phyloP scores from a whole-genome alignment of 306 rosid species.

The Amphicarpaea edgeworthii region DNA sequence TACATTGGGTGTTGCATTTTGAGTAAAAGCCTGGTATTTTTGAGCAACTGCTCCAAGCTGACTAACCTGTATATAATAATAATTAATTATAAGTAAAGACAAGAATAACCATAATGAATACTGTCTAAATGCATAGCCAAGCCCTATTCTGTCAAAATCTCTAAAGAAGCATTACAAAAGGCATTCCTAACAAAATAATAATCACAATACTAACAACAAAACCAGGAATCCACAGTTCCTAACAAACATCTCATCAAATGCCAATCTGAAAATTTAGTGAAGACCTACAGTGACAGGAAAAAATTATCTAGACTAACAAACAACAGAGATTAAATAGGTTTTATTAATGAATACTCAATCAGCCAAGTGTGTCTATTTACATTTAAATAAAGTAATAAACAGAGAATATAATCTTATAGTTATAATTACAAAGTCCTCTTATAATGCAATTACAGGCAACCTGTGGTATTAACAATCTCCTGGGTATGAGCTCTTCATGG shows the following conservation, averaged over 20 bases:
- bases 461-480: conserved; percentile 96
- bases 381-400: no score
- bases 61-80: conserved; percentile 69
- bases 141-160: neutral
- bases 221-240: conserved; percentile 13
- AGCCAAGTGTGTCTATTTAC: conserved; percentile 26
- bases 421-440: conserved; percentile 34
- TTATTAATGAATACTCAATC: conserved; percentile 27
- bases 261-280: conserved; percentile 20
- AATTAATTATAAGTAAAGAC: conserved; percentile 8
- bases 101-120: conserved; percentile 28
- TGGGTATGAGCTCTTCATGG: conserved; percentile 97
- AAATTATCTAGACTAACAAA: neutral
- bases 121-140: neutral
- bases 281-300: neutral
- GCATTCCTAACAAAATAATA: conserved; percentile 15
- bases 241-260: conserved; percentile 18
- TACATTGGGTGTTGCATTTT: conserved; percentile 83
- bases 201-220: conserved; percentile 21
- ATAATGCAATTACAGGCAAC: conserved; percentile 52
- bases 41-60: conserved; percentile 97
- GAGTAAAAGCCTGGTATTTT: conserved; percentile 92
- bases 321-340: conserved; percentile 20
- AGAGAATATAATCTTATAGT: conserved; percentile 11
- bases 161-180: conserved; percentile 22